Evolutionary conservation across 1,139 yeast genomes (phyloP), one percentile per base, ranked within the genome.

Genomic region (Pichia sp.): DNA sequence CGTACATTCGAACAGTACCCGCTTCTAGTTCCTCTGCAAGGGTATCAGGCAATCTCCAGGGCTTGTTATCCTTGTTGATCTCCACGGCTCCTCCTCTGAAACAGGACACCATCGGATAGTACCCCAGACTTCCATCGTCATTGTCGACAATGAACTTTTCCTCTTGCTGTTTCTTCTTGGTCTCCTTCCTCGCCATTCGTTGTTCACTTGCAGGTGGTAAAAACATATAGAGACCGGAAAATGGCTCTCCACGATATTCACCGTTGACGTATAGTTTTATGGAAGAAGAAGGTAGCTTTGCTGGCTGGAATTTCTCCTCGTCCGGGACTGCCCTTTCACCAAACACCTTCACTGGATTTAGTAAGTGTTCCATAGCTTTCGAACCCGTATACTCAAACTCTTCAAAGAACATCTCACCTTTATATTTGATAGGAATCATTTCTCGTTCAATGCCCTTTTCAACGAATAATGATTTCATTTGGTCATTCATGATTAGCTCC

Each of bases 41-140:
- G 5, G 64, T 64, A 1, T 55, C 48, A 0, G 81, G 76, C 3
- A 56, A 50, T 39, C 43, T 64, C 39, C 64, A 63, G 47, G 83
- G 74, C n/a, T 72, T 62, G 0, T 88, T 87, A 0, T 88, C 87
- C 12, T 84, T 66, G 47, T 78, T 77, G 37, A 86, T 58, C 37
- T 71, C 63, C 7, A 85, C 95, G 12, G 72, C 64, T 0, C 97
- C 98, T 10, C 83, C 83, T 46, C 76, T 75, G 53, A 77, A 91
- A 24, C 83, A 84, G 38, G 95, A 83, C 23, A 86, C 66, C 62
- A 88, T 85, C 1, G 98, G 98, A 58, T 77, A 91, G 56, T 93
- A 91, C 0, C 97, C 98, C 37, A 87, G 60, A 32, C 75, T 66
- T 1, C 94, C 95, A 54, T 91, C 96, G 55, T 91, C 88, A 12